Base-by-base conservation (phyloP, 225 moss, liverwort and hornwort species). In the Pseudoscleropodium purum region DNA sequence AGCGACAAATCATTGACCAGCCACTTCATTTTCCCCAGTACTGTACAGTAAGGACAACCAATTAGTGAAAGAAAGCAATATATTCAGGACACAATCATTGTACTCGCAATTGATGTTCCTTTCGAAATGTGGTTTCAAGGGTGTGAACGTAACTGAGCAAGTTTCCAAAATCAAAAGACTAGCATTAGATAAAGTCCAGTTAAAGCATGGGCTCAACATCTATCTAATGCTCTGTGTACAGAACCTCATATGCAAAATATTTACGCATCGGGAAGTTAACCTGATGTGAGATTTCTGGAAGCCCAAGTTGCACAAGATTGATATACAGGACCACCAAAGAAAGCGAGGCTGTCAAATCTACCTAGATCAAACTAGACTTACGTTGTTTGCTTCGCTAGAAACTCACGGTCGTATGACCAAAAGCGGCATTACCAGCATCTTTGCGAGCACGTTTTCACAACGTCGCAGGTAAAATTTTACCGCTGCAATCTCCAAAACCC, bases 401-500 rank as follows among this genome's bases (percentile, higher is more conserved):
- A 85, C 54, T 67, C 81, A 52, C 67, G 25, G 79, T 56, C 41
- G n/a, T 75, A 31, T 37, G 87, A 81, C 68, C 68, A 30, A 61
- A 43, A 77, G 64, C 54, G 36, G 59, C 34, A 62, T 76, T 56
- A 56, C 45, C 78, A 85, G 19, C 66, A 91, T 83, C 83, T 70
- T 86, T 15, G 82, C n/a, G 60, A 43, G 79, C 51, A 78, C 19
- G 52, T 56, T 47, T n/a, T 93, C 77, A 91, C 82, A 24, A 57
- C 10, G 78, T 68, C 37, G 52, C 91, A 75, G 95, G 94, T 91
- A 98, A 74, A 60, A 97, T 56, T 89, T 95, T 96, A 47, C 97
- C 95, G 34, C 87, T 92, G 90, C 98, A 98, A 39, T 95, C 90
- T 84, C 98, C 98, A 90, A 97, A 98, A 64, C 98, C 98, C 79